These are phyloP conservation scores for Colletotrichum acutatum DNA, from an alignment of 2,329 filamentous ascomycete genomes.

Conservation along the genomic window DNA sequence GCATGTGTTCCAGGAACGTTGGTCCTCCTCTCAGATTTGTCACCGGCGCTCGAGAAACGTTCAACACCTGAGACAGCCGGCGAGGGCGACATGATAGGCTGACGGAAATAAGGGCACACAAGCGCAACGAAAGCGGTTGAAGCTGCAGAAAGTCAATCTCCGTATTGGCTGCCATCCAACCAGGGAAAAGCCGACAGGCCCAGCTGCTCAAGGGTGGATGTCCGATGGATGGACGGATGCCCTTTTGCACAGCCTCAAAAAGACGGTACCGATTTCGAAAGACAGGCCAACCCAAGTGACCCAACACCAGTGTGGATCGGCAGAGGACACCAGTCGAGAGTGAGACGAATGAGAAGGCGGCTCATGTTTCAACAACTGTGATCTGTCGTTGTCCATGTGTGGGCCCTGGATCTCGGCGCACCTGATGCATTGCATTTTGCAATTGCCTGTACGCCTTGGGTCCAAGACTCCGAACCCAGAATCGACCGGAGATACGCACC, in stretches of 20 bases:
- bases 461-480: background rate
- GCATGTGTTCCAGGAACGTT: constrained; percentile 20
- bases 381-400: background rate
- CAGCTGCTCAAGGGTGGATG: background rate
- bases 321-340: constrained; percentile 11
- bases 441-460: background rate
- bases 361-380: background rate
- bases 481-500: background rate
- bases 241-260: constrained; percentile 26
- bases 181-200: constrained; percentile 4
- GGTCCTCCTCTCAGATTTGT: constrained; percentile 14
- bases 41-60: background rate
- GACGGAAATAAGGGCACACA: background rate
- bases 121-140: constrained; percentile 6
- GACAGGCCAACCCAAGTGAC: background rate
- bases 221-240: constrained; percentile 2
- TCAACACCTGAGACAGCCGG: background rate
- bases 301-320: constrained; percentile 17
- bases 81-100: constrained; percentile 5
- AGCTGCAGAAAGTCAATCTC: constrained; percentile 20
- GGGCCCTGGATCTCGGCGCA: constrained; percentile 25
- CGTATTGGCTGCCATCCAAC: background rate
- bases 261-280: constrained; percentile 14
- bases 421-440: constrained; percentile 4
- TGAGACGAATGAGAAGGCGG: constrained; percentile 2